Evolutionary conservation across 2,329 filamentous ascomycete species (phyloP).

Genomic region (Colletotrichum sp.): DNA sequence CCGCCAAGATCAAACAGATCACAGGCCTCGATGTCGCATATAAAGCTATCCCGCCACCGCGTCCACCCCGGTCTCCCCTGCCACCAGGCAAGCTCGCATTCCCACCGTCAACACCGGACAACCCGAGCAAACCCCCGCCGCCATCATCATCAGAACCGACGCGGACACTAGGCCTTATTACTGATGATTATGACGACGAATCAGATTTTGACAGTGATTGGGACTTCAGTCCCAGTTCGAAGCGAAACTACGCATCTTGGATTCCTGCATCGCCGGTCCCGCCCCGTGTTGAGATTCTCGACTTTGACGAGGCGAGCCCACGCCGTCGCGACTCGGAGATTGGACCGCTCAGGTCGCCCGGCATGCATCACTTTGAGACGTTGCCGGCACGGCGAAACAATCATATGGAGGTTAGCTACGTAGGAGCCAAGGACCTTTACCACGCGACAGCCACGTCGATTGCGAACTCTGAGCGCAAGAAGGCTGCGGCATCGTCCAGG

Average conservation of each 20-base stretch:
- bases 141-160: conserved; percentile 9
- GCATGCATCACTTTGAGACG: conserved; percentile 24
- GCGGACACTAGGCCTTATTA: conserved; percentile 13
- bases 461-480: conserved; percentile 14
- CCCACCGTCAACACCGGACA: not conserved
- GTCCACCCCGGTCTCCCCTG: not conserved
- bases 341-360: conserved; percentile 12
- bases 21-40: conserved; percentile 42
- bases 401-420: conserved; percentile 19
- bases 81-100: not conserved
- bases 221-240: conserved; percentile 13
- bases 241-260: conserved; percentile 9
- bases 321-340: conserved; percentile 19
- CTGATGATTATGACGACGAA: conserved; percentile 3
- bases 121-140: not conserved
- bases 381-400: conserved; percentile 19
- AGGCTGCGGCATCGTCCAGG: not conserved
- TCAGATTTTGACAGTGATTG: conserved; percentile 16
- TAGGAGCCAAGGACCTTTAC: conserved; percentile 27
- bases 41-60: not conserved
- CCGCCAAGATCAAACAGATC: conserved; percentile 45
- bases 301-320: conserved; percentile 9
- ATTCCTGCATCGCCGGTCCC: conserved; percentile 19
- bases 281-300: conserved; percentile 4
- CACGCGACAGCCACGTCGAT: conserved; percentile 27